Evolutionary conservation across 257 asterid species (phyloP).

Genomic region (Nicotiana paniculata): DNA sequence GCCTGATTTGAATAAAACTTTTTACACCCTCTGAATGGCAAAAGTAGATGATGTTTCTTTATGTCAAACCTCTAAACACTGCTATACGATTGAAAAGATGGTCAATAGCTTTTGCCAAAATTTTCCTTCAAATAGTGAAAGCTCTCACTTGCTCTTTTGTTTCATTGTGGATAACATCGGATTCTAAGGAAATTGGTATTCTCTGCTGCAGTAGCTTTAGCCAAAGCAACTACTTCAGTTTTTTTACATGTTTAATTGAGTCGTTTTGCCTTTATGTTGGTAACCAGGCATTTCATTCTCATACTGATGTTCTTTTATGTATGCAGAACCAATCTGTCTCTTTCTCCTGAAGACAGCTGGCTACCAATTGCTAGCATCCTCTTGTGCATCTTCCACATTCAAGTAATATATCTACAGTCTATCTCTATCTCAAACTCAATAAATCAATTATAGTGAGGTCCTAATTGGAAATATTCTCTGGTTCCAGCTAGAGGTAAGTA

Average conservation of each 20-base stretch:
- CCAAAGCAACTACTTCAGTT: neutral
- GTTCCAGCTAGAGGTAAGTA: conserved; percentile 77
- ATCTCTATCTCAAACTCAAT: neutral
- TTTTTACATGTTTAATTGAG: neutral
- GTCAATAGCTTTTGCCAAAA: neutral
- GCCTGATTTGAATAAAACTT: neutral
- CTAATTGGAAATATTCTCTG: conserved; percentile 16
- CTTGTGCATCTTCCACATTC: conserved; percentile 78
- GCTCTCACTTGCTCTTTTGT: neutral
- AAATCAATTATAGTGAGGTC: conserved; percentile 4
- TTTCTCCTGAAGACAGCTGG: conserved; percentile 97
- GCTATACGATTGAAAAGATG: neutral
- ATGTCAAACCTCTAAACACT: neutral
- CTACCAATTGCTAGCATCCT: conserved; percentile 91
- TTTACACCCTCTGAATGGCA: neutral
- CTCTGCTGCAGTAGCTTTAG: neutral
- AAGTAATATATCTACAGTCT: conserved; percentile 37
- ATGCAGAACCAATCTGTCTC: conserved; percentile 67
- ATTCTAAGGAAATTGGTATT: neutral
- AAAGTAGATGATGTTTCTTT: neutral
- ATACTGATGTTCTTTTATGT: neutral
- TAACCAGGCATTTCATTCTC: neutral
- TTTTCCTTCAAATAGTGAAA: neutral
- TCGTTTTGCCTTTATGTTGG: neutral
- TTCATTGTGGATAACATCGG: neutral